phyloP scores from a whole-genome alignment of 164 flowering plant genomes.

The Dillenia suffruticosa region DNA sequence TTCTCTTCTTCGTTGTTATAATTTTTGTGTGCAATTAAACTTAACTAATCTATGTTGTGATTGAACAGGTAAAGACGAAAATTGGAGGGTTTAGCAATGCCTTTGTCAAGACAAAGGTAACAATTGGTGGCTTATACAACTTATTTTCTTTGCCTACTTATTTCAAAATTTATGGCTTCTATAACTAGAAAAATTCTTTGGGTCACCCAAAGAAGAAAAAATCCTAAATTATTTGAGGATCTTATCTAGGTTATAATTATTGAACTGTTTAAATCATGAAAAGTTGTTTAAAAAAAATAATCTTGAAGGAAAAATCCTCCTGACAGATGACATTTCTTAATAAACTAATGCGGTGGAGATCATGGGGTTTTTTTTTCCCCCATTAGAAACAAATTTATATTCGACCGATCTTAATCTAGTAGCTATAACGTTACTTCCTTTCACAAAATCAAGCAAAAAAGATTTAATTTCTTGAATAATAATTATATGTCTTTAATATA shows the following conservation, averaged over 20 bases:
- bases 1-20: constrained; percentile 2
- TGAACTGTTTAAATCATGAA: background rate
- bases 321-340: no score
- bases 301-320: no score
- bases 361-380: no score
- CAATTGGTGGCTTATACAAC: background rate
- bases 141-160: background rate
- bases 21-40: background rate
- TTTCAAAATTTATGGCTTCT: background rate
- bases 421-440: no score
- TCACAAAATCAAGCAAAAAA: no score
- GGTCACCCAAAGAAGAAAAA: background rate
- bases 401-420: no score
- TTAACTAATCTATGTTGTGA: background rate
- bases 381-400: no score
- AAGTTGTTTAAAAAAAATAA: no score
- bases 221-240: background rate
- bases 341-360: no score
- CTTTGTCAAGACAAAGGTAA: constrained; percentile 25
- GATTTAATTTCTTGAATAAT: no score
- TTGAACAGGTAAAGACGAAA: constrained; percentile 28
- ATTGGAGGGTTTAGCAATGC: constrained; percentile 22
- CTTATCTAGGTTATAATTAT: background rate
- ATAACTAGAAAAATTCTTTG: no score
- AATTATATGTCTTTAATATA: no score